phyloP scores from a whole-genome alignment of 176 grass and related monocot species.

The Chrysopogon serrulatus region DNA sequence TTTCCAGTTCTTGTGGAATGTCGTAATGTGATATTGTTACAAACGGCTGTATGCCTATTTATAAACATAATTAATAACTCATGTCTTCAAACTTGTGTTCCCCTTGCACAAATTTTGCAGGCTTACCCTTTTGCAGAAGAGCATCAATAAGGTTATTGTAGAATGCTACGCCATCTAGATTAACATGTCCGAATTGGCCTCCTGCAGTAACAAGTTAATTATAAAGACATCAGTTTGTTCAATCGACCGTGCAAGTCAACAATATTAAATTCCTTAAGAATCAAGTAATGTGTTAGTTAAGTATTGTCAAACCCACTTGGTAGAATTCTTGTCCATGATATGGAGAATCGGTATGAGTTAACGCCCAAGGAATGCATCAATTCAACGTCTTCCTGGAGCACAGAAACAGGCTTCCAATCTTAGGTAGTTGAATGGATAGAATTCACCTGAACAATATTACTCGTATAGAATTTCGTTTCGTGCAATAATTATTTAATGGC shows the following conservation, averaged over 20 bases:
- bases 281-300: too few species aligned
- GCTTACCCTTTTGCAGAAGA: constrained; percentile 47
- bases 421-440: not conserved
- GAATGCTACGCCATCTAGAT: constrained; percentile 48
- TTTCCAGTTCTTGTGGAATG: constrained; percentile 63
- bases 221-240: too few species aligned
- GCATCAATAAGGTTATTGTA: constrained; percentile 48
- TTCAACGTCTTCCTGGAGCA: constrained; percentile 57
- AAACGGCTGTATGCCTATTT: constrained; percentile 74
- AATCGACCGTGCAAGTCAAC: too few species aligned
- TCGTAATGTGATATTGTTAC: constrained; percentile 71
- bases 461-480: too few species aligned
- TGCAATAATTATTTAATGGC: too few species aligned
- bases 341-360: constrained; percentile 77
- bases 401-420: not conserved
- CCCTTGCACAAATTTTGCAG: too few species aligned
- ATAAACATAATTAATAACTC: too few species aligned
- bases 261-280: too few species aligned
- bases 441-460: too few species aligned
- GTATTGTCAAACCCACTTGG: constrained; percentile 67
- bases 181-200: constrained; percentile 48
- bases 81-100: too few species aligned
- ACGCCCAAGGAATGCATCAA: constrained; percentile 54
- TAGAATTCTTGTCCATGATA: constrained; percentile 66
- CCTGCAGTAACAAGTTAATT: constrained; percentile 12